phyloP scores from a whole-genome alignment of 371 early-diverging fungal species.

The Haplosporangium sp. region DNA sequence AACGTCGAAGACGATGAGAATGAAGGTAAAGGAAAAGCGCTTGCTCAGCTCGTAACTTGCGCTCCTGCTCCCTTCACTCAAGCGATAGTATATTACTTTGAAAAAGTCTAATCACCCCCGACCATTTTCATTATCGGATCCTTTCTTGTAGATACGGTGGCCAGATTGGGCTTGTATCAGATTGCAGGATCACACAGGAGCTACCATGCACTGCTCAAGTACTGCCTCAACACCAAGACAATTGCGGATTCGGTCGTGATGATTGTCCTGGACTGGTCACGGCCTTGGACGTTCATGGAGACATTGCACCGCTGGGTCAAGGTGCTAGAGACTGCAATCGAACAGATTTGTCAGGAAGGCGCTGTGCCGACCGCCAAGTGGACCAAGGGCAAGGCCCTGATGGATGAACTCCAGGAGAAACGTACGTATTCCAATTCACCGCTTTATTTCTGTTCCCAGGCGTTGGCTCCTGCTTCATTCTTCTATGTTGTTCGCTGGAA shows the following conservation, averaged over 20 bases:
- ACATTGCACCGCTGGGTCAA: conserved; percentile 84
- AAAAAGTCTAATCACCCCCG: not conserved
- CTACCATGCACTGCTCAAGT: conserved; percentile 79
- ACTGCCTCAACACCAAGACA: conserved; percentile 77
- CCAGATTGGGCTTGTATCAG: conserved; percentile 89
- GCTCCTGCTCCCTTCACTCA: too few relatives aligned
- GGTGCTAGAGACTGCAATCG: conserved; percentile 74
- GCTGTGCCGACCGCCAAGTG: conserved; percentile 59
- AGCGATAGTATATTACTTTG: too few relatives aligned
- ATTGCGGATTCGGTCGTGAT: conserved; percentile 76
- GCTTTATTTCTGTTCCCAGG: too few relatives aligned
- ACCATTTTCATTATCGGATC: not conserved
- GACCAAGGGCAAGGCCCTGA: conserved; percentile 74
- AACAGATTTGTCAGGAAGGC: conserved; percentile 72
- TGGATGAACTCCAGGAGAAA: conserved; percentile 81
- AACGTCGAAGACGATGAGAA: conserved; percentile 88
- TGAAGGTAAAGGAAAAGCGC: conserved; percentile 63
- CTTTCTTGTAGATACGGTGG: conserved; percentile 67
- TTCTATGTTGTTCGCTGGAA: not conserved
- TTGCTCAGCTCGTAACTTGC: not conserved
- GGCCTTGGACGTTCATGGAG: conserved; percentile 90
- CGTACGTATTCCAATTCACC: conserved; percentile 64
- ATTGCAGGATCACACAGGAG: conserved; percentile 79
- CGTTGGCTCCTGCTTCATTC: not conserved
- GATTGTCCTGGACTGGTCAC: conserved; percentile 91